phyloP scores from a whole-genome alignment of 2,329 filamentous ascomycete species.

The Berkeleyomyces basicola region DNA sequence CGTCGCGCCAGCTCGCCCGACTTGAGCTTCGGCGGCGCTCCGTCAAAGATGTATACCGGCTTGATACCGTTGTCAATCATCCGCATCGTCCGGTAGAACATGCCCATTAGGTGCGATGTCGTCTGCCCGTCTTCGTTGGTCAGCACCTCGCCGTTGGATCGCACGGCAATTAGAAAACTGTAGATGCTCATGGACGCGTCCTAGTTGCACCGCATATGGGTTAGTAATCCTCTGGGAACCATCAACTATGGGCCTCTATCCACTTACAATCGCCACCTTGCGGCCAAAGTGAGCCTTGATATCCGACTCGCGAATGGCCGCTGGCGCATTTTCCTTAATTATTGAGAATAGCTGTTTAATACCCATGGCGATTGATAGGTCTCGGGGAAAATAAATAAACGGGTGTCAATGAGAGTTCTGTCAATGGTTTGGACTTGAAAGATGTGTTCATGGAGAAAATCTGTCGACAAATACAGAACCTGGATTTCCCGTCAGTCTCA shows the following conservation, averaged over 20 bases:
- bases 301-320: constrained; percentile 86
- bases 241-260: background rate
- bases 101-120: constrained; percentile 95
- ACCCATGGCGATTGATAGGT: constrained; percentile 30
- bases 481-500: too few relatives aligned
- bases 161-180: constrained; percentile 93
- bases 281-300: constrained; percentile 98
- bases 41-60: constrained; percentile 94
- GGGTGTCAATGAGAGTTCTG: background rate
- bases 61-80: constrained; percentile 99
- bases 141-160: constrained; percentile 89
- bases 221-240: background rate
- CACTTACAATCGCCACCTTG: constrained; percentile 86
- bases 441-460: too few relatives aligned
- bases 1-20: constrained; percentile 93
- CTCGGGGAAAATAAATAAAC: too few relatives aligned
- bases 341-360: constrained; percentile 63
- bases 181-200: constrained; percentile 95
- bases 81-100: constrained; percentile 96
- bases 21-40: constrained; percentile 91
- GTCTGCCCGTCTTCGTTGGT: constrained; percentile 92
- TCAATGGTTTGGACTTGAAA: too few relatives aligned
- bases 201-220: constrained; percentile 21
- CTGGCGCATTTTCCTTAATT: constrained; percentile 85
- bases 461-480: too few relatives aligned